phyloP scores from a whole-genome alignment of 2,329 filamentous ascomycete genomes.

The Amylocarpus encephaloides region DNA sequence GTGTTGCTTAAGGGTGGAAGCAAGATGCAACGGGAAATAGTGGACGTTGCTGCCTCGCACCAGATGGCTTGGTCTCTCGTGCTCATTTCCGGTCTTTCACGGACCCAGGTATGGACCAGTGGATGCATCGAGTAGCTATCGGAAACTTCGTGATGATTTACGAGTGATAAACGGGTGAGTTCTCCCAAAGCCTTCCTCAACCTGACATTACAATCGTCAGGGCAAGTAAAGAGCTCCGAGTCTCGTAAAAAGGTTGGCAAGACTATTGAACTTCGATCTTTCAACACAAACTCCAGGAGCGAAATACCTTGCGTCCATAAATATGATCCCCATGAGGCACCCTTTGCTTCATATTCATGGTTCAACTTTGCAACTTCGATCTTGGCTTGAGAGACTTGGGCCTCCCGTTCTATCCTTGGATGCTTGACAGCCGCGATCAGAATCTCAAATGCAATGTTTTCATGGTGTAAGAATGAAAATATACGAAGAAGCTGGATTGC shows the following conservation, averaged over 20 bases:
- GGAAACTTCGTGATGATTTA: not conserved
- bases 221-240: too few relatives aligned
- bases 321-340: too few relatives aligned
- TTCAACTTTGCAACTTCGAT: too few relatives aligned
- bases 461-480: conserved; percentile 30
- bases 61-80: not conserved
- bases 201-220: not conserved
- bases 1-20: conserved; percentile 20
- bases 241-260: too few relatives aligned
- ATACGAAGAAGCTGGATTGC: conserved; percentile 31
- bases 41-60: conserved; percentile 4
- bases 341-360: too few relatives aligned
- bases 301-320: too few relatives aligned
- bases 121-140: conserved; percentile 4
- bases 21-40: conserved; percentile 24
- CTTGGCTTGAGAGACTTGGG: too few relatives aligned
- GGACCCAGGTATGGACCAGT: conserved; percentile 1
- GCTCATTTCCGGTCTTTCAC: not conserved
- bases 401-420: too few relatives aligned
- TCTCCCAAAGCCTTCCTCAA: not conserved
- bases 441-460: conserved; percentile 26
- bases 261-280: too few relatives aligned
- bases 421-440: too few relatives aligned
- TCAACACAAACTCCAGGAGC: too few relatives aligned
- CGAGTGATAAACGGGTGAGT: not conserved